phyloP scores from a whole-genome alignment of 306 rosid genomes.

The Medicago ruthenica region DNA sequence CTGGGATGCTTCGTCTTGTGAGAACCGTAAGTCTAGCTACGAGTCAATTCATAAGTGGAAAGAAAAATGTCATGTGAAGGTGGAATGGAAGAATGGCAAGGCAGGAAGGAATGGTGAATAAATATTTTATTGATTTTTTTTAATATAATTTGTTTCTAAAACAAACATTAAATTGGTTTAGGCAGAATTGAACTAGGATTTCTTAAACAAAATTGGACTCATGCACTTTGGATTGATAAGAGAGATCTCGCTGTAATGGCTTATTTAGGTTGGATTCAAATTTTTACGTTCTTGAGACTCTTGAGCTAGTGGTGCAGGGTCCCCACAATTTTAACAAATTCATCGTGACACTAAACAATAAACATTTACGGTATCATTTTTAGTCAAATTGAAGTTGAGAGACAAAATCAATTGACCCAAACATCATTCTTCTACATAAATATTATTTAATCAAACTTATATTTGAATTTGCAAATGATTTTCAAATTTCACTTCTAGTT shows the following conservation, averaged over 20 bases:
- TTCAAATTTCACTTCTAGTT: not conserved
- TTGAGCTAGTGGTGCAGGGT: no score
- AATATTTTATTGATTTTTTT: not conserved
- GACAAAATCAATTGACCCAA: not conserved
- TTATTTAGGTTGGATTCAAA: no score
- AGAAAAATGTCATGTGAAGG: conserved; percentile 6
- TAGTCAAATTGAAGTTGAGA: not conserved
- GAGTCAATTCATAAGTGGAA: not conserved
- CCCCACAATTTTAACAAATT: no score
- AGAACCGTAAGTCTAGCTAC: conserved; percentile 13
- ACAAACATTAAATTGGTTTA: no score
- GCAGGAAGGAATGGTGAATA: not conserved
- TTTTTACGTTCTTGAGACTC: no score
- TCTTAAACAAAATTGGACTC: no score
- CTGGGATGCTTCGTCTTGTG: conserved; percentile 49
- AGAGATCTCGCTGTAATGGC: no score
- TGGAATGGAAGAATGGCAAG: not conserved
- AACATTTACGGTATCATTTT: no score
- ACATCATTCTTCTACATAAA: not conserved
- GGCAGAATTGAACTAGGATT: no score
- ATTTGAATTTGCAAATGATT: not conserved
- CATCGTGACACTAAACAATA: no score
- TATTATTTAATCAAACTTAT: not conserved
- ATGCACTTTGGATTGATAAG: no score
- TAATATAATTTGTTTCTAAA: no score